These are phyloP conservation scores for Xylaria sp. DNA, from an alignment of 2,329 filamentous ascomycete species.

Conservation along the genomic window DNA sequence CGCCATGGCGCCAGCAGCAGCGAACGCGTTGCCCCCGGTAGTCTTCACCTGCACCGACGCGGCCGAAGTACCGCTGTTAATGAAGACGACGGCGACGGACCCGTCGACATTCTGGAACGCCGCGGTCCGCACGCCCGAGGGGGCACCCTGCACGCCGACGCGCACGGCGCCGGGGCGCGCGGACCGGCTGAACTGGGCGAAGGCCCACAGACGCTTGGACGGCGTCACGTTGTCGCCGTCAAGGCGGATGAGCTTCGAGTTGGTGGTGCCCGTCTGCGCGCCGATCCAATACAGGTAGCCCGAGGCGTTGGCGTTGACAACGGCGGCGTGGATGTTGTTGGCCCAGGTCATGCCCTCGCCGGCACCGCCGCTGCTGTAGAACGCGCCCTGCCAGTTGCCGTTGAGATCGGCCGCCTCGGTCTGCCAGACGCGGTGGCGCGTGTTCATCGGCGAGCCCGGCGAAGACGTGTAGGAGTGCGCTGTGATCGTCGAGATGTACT, in stretches of 20 bases:
- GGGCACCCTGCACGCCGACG: slow-evolving; percentile 34
- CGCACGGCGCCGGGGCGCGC: slow-evolving; percentile 37
- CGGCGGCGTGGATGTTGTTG: slow-evolving; percentile 54
- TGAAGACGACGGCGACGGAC: slow-evolving; percentile 39
- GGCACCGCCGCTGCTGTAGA: slow-evolving; percentile 55
- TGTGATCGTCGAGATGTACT: slow-evolving; percentile 56
- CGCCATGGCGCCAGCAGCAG: slow-evolving; percentile 27
- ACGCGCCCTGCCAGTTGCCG: slow-evolving; percentile 51
- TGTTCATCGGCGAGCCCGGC: slow-evolving; percentile 43
- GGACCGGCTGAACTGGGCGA: slow-evolving; percentile 39
- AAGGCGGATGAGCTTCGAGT: slow-evolving; percentile 39
- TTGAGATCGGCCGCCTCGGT: slow-evolving; percentile 58
- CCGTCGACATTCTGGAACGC: slow-evolving; percentile 42
- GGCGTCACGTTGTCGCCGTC: slow-evolving; percentile 30
- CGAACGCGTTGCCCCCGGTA: slow-evolving; percentile 30
- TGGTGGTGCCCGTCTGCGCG: slow-evolving; percentile 35
- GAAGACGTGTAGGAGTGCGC: slow-evolving; percentile 51
- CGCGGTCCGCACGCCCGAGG: slow-evolving; percentile 26
- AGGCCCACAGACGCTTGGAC: slow-evolving; percentile 37
- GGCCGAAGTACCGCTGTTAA: slow-evolving; percentile 37
- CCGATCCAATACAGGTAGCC: slow-evolving; percentile 59
- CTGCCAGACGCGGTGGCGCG: slow-evolving; percentile 56
- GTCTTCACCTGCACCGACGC: slow-evolving; percentile 29
- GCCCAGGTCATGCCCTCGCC: slow-evolving; percentile 54
- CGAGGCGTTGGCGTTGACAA: slow-evolving; percentile 58